Conservation (phyloP, 495 filamentous ascomycete genomes). For the Tuber indicum region DNA sequence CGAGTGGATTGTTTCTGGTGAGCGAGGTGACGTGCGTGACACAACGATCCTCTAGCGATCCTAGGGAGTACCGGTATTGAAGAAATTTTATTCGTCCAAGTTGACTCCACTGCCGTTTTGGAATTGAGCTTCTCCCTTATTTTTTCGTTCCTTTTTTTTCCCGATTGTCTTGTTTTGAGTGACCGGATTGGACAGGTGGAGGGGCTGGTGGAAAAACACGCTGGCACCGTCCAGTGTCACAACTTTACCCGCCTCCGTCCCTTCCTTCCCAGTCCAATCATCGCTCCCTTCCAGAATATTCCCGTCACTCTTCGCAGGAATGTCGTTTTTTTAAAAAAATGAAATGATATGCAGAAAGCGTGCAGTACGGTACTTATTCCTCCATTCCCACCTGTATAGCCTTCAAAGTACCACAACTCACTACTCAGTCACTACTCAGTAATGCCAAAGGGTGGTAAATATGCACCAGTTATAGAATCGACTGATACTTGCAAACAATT, state of each 20-base stretch:
- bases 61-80: background rate
- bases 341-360: too few relatives aligned
- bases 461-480: too few relatives aligned
- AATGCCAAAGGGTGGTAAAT: too few relatives aligned
- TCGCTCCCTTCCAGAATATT: conserved; percentile 30
- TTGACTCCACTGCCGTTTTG: background rate
- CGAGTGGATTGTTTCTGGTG: background rate
- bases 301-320: background rate
- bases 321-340: background rate
- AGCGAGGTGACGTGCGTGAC: conserved; percentile 1
- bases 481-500: too few relatives aligned
- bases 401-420: too few relatives aligned
- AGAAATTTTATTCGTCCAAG: background rate
- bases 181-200: conserved; percentile 12
- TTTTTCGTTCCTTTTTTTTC: conserved; percentile 3
- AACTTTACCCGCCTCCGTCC: conserved; percentile 1
- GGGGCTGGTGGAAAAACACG: conserved; percentile 27
- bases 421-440: too few relatives aligned
- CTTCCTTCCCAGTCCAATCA: background rate
- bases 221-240: conserved; percentile 19
- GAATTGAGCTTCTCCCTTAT: background rate
- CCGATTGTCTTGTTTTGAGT: background rate
- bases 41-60: background rate
- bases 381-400: too few relatives aligned
- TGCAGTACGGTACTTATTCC: too few relatives aligned